A percentile compares a stretch with the other conserved stretches of the same genome.
These are phyloP conservation scores for Candida ovalis DNA, from an alignment of 805 yeast species.

Conservation along the genomic window DNA sequence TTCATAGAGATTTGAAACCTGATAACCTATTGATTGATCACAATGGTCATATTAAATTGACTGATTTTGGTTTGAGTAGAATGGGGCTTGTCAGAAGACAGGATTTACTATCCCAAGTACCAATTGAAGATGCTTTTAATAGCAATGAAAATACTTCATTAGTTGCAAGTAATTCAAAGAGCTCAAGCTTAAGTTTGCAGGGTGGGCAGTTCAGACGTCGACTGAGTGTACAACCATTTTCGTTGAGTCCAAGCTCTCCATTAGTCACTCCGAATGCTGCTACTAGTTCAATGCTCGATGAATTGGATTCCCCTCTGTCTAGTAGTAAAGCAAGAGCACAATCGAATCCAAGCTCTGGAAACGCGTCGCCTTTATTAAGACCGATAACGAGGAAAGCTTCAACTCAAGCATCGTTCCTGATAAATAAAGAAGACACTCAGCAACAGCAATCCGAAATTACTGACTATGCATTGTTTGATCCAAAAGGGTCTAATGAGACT, in stretches of 20 bases:
- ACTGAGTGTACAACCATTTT: slow-evolving; percentile 24
- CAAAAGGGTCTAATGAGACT: slow-evolving; percentile 42
- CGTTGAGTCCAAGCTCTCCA: slow-evolving; percentile 25
- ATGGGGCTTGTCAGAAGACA: slow-evolving; percentile 88
- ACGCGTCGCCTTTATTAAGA: slow-evolving; percentile 44
- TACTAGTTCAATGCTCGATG: slow-evolving; percentile 12
- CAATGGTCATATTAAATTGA: slow-evolving; percentile 84
- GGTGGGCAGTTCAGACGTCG: slow-evolving; percentile 7
- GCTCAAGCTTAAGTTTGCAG: slow-evolving; percentile 1
- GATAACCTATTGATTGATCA: slow-evolving; percentile 86
- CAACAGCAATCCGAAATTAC: slow-evolving; percentile 22
- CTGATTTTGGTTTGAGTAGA: slow-evolving; percentile 92
- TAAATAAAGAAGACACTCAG: slow-evolving; percentile 44
- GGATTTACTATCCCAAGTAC: slow-evolving; percentile 23
- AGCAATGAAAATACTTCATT: slow-evolving; percentile 12
- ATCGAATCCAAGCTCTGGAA: slow-evolving; percentile 38
- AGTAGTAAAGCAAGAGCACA: slow-evolving; percentile 14
- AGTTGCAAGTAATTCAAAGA: slow-evolving; percentile 7
- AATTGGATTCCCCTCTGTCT: slow-evolving; percentile 7
- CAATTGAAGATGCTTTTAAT: slow-evolving; percentile 20
- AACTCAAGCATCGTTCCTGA: slow-evolving; percentile 55
- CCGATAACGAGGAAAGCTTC: slow-evolving; percentile 46
- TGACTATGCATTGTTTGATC: slow-evolving; percentile 70
- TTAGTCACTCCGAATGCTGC: slow-evolving; percentile 17
- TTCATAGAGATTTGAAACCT: slow-evolving; percentile 94